These are phyloP conservation scores for Inga laurina DNA, from an alignment of 306 rosid species.

Conservation along the genomic window DNA sequence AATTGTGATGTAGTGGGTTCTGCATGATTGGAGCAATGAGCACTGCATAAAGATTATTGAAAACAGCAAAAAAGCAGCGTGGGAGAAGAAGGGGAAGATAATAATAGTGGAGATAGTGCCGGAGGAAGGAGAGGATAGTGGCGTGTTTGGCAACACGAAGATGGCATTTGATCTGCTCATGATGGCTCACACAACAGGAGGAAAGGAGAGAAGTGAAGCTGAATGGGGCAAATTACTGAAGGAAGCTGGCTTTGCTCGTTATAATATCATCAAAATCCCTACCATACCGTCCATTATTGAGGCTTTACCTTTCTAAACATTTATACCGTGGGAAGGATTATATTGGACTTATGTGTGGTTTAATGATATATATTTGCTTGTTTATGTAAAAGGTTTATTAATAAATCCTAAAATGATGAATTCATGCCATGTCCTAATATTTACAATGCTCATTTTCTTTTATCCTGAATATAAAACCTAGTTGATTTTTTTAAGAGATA, in stretches of 20 bases:
- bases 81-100: constrained; percentile 26
- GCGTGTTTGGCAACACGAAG: constrained; percentile 11
- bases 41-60: constrained; percentile 31
- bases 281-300: constrained; percentile 31
- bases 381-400: neutral
- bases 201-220: constrained; percentile 29
- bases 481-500: no score
- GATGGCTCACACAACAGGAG: constrained; percentile 13
- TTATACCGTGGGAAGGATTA: neutral
- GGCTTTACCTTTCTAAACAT: constrained; percentile 24
- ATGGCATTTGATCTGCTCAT: constrained; percentile 25
- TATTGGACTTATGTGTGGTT: neutral
- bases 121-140: neutral
- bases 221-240: neutral
- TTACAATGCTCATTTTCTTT: no score
- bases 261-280: constrained; percentile 10
- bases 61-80: constrained; percentile 29
- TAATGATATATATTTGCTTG: no score
- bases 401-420: no score
- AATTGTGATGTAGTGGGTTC: constrained; percentile 34
- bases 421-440: no score
- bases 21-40: constrained; percentile 51
- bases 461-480: no score
- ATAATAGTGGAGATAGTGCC: constrained; percentile 31
- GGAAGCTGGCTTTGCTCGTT: neutral